These are phyloP conservation scores for Pulveroboletus frians DNA, from an alignment of 768 basidiomycete genomes.

Conservation along the genomic window DNA sequence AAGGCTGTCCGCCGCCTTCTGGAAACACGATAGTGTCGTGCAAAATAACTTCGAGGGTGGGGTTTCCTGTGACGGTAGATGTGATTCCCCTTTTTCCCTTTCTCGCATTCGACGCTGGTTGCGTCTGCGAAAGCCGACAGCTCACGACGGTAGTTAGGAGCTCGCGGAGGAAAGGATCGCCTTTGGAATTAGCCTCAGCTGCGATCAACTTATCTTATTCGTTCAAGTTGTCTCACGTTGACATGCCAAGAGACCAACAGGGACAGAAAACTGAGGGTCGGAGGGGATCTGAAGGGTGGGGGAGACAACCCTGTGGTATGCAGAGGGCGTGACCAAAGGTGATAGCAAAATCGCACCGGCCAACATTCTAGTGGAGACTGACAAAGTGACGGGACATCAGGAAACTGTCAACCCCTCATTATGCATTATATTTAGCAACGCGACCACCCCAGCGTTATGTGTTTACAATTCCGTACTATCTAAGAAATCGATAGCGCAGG, in stretches of 20 bases:
- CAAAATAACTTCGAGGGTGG: conserved; percentile 60
- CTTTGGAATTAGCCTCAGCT: conserved; percentile 31
- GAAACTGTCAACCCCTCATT: too few relatives aligned
- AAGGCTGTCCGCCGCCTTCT: conserved; percentile 79
- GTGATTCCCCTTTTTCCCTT: conserved; percentile 51
- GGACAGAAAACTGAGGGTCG: conserved; percentile 47
- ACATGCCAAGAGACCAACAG: conserved; percentile 75
- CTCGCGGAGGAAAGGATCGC: conserved; percentile 62
- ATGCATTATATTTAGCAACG: too few relatives aligned
- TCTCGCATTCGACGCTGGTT: conserved; percentile 38
- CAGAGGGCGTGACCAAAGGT: conserved; percentile 41
- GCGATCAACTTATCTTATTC: conserved; percentile 3
- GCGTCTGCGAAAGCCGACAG: conserved; percentile 43
- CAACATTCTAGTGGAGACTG: conserved; percentile 13
- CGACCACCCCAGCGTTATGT: too few relatives aligned
- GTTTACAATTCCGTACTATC: too few relatives aligned
- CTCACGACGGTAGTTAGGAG: conserved; percentile 55
- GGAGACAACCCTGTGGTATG: conserved; percentile 65
- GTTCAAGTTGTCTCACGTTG: conserved; percentile 58
- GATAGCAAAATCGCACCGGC: conserved; percentile 41
- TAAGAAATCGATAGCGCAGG: conserved; percentile 1
- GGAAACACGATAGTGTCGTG: conserved; percentile 80
- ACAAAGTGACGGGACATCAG: neutral
- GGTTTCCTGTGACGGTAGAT: conserved; percentile 38
- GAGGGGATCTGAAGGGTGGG: conserved; percentile 51